phyloP scores from a whole-genome alignment of 768 basidiomycete genomes.

The Pisolithus albus region DNA sequence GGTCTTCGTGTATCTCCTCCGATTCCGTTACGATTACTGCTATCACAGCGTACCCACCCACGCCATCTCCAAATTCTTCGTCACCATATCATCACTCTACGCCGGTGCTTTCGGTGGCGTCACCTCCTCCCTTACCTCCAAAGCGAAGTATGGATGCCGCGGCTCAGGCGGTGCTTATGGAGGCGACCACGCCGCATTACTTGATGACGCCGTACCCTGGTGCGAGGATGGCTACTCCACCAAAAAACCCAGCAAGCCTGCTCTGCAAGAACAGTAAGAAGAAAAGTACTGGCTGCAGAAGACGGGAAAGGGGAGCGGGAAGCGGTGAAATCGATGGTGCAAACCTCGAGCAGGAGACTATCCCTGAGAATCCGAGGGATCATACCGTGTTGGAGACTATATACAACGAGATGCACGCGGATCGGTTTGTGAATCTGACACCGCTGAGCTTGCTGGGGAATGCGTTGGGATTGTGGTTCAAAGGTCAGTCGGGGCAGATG shows the following conservation, averaged over 20 bases:
- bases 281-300: no score
- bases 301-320: no score
- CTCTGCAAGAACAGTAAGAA: neutral
- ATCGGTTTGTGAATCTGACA: slow-evolving; percentile 60
- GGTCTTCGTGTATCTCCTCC: neutral
- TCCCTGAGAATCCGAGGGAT: slow-evolving; percentile 52
- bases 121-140: neutral
- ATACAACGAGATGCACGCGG: slow-evolving; percentile 61
- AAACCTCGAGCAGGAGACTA: no score
- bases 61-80: neutral
- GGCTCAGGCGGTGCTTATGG: slow-evolving; percentile 4
- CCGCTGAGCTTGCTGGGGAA: slow-evolving; percentile 58
- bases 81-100: neutral
- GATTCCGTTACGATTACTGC: neutral
- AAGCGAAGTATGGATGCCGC: slow-evolving; percentile 1
- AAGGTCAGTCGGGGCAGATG: slow-evolving; percentile 34
- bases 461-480: slow-evolving; percentile 53
- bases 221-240: neutral
- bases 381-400: slow-evolving; percentile 58
- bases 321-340: neutral
- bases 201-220: slow-evolving; percentile 1
- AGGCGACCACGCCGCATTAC: neutral
- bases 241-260: neutral
- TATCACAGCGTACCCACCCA: neutral
- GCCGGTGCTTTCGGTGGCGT: neutral